Conservation (phyloP, 2,329 filamentous ascomycete species). For the Ascochyta koolunga region DNA sequence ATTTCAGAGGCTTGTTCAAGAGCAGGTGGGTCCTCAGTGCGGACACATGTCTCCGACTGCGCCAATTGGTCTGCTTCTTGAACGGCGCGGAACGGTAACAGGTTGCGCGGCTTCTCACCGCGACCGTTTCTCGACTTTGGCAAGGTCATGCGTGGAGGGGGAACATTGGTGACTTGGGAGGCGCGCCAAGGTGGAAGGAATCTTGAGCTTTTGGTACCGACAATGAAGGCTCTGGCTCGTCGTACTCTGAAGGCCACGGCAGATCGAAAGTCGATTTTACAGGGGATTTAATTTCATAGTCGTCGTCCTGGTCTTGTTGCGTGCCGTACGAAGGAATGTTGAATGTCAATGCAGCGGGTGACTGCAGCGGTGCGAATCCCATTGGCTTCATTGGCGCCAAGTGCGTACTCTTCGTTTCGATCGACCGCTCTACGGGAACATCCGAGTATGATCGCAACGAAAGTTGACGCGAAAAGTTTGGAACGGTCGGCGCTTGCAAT, state of each 20-base stretch:
- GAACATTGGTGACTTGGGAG: conserved; percentile 34
- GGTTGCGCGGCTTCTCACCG: conserved; percentile 6
- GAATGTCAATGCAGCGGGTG: conserved; percentile 39
- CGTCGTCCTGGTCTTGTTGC: conserved; percentile 19
- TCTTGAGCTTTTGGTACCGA: conserved; percentile 18
- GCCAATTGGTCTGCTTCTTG: not conserved
- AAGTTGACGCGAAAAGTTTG: conserved; percentile 50
- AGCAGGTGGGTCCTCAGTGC: not conserved
- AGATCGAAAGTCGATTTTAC: conserved; percentile 39
- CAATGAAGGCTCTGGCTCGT: conserved; percentile 22
- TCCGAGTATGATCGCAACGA: conserved; percentile 32
- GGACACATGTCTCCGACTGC: not conserved
- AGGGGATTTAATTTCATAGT: conserved; percentile 35
- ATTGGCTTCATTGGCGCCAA: conserved; percentile 21
- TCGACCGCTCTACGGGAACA: conserved; percentile 19
- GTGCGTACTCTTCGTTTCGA: conserved; percentile 13
- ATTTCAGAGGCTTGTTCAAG: not conserved
- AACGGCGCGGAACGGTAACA: conserved; percentile 9
- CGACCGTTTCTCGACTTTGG: conserved; percentile 7
- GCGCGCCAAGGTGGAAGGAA: conserved; percentile 15
- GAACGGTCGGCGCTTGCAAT: conserved; percentile 28
- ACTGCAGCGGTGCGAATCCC: conserved; percentile 33
- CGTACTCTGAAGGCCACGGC: conserved; percentile 38
- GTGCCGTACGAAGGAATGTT: conserved; percentile 29
- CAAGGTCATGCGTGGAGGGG: conserved; percentile 11